Base-by-base conservation (phyloP, 257 asterid genomes). In the Scutellaria barbata region DNA sequence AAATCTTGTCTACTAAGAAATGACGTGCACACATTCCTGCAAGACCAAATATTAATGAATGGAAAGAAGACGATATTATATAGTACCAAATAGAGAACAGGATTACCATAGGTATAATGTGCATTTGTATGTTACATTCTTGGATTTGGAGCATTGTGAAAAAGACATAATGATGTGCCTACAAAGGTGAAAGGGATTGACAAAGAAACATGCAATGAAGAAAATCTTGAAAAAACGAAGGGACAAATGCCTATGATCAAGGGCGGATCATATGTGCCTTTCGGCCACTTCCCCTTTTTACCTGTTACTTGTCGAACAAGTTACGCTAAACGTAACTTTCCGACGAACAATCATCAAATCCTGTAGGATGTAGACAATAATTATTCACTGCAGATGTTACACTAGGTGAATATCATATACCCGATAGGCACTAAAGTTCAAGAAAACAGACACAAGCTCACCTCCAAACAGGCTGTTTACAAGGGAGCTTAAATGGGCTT, bases 161-260 rank as follows among this genome's bases (percentile, higher is more conserved):
- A 48, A 60, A n/a, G 63, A 72, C 40, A 47, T 35, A 12, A 46
- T 17, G 20, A 13, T 17, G 17, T 11, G 62, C 14, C 14, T 16
- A 10, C 37, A 20, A 55, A 39, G 68, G 8, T 6, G 11, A 4
- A 40, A 39, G 41, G 45, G 65, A 58, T 16, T 46, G 73, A 37
- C 10, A 51, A 37, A 52, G 74, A 14, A 66, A 61, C 59, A 40
- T 37, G 72, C 1, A 75, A 70, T 70, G 71, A 58, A 56, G n/a
- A 51, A 10, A 16, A 61, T 11, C 11, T 37, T 40, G 71, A 69
- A 25, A 25, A 68, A 50, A 40, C 8, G 35, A 46, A 79, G 77
- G 65, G 79, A 73, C 79, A 78, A 39, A 18, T 25, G 53, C 79
- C 79, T 74, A n/a, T 41, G 59, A 78, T 73, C 79, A 51, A 46